phyloP scores from a whole-genome alignment of 2,329 filamentous ascomycete species.

The Monosporascus sp. region DNA sequence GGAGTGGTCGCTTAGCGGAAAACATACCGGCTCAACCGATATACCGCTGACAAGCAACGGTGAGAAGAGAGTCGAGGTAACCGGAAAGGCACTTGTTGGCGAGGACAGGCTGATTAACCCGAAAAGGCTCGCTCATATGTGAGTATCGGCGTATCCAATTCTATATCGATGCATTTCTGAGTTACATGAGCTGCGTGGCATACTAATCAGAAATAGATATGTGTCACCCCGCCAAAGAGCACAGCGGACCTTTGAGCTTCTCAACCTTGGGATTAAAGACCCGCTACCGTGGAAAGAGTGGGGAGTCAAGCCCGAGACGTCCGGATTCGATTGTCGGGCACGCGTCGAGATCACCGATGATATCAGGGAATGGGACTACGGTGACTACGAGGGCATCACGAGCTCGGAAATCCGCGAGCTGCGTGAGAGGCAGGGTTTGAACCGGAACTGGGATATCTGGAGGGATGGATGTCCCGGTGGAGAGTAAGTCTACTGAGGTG shows the following conservation, averaged over 20 bases:
- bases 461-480: conserved; percentile 79
- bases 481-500: conserved; percentile 51
- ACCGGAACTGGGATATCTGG: conserved; percentile 77
- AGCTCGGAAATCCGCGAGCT: conserved; percentile 59
- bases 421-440: conserved; percentile 51
- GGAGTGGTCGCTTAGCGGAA: conserved; percentile 85
- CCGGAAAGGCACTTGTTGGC: conserved; percentile 78
- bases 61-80: conserved; percentile 68
- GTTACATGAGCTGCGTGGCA: not conserved
- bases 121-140: conserved; percentile 77
- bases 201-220: conserved; percentile 46
- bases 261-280: conserved; percentile 66
- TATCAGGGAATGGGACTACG: conserved; percentile 84
- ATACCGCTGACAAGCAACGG: conserved; percentile 79
- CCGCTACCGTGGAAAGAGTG: conserved; percentile 64
- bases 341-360: conserved; percentile 63
- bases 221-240: conserved; percentile 82
- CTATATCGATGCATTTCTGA: not conserved
- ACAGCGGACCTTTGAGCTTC: conserved; percentile 83
- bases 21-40: conserved; percentile 81
- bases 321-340: conserved; percentile 47
- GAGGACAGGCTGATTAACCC: conserved; percentile 81
- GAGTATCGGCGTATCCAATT: conserved; percentile 24
- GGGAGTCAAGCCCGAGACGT: conserved; percentile 28
- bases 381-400: conserved; percentile 78